Conservation (phyloP, 306 rosid genomes). For the Styphnolobium japonicum region DNA sequence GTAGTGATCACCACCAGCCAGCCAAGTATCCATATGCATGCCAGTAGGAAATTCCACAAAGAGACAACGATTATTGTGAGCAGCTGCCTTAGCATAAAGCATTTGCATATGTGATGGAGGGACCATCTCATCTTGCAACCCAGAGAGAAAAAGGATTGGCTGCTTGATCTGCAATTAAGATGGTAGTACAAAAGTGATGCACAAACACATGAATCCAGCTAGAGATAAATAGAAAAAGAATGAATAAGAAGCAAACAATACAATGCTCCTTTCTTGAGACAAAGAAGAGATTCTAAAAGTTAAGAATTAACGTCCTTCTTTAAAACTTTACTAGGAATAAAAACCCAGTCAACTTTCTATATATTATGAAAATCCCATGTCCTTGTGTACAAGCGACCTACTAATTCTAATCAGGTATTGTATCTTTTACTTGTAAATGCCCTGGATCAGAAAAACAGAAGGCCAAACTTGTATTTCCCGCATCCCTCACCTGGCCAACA, state of each 20-base stretch:
- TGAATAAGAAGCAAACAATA: neutral
- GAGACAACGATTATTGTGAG: slow-evolving; percentile 68
- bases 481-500: slow-evolving; percentile 70
- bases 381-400: neutral
- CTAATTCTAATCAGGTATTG: neutral
- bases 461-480: slow-evolving; percentile 15
- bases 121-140: slow-evolving; percentile 98
- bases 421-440: neutral
- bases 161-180: slow-evolving; percentile 71
- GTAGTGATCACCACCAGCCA: slow-evolving; percentile 82
- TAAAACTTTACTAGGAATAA: neutral
- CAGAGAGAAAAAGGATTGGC: slow-evolving; percentile 95
- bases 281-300: neutral
- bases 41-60: slow-evolving; percentile 88
- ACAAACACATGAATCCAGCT: slow-evolving; percentile 9
- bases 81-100: slow-evolving; percentile 95
- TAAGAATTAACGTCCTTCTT: slow-evolving; percentile 5
- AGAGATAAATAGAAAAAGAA: slow-evolving; percentile 12
- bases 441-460: neutral
- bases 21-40: slow-evolving; percentile 99
- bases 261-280: neutral
- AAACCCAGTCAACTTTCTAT: neutral
- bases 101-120: slow-evolving; percentile 87
- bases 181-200: neutral
- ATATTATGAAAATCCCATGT: neutral